Evolutionary conservation across 106 monocot species (phyloP).

Genomic region (Acanthochlamys bracteata): DNA sequence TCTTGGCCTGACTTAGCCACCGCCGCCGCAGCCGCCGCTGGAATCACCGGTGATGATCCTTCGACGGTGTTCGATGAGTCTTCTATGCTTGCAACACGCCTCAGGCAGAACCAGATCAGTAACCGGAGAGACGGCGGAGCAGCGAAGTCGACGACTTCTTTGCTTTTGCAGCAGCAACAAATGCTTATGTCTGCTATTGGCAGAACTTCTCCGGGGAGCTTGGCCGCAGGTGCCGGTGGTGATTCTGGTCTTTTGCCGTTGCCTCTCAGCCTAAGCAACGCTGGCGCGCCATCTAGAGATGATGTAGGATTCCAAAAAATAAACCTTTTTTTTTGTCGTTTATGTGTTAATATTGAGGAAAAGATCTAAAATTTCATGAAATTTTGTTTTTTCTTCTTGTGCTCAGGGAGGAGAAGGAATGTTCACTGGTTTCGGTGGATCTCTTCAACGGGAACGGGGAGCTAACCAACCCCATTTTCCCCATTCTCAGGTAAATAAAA

Average conservation of each 20-base stretch:
- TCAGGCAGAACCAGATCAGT: slow-evolving; percentile 84
- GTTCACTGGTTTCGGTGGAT: slow-evolving; percentile 30
- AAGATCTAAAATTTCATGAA: background rate
- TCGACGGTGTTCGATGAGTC: slow-evolving; percentile 58
- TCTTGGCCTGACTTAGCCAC: slow-evolving; percentile 57
- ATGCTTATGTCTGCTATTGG: slow-evolving; percentile 26
- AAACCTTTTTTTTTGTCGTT: background rate
- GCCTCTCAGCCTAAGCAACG: slow-evolving; percentile 11
- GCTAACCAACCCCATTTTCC: slow-evolving; percentile 32
- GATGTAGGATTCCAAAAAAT: slow-evolving; percentile 22
- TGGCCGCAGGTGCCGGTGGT: slow-evolving; percentile 4
- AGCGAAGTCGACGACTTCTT: slow-evolving; percentile 12
- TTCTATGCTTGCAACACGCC: slow-evolving; percentile 50
- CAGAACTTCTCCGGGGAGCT: background rate
- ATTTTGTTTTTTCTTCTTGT: background rate
- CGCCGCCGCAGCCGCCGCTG: slow-evolving; percentile 30
- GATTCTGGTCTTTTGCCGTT: slow-evolving; percentile 9
- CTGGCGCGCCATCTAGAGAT: slow-evolving; percentile 10
- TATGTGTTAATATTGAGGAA: background rate
- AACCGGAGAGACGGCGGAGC: no score
- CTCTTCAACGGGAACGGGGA: slow-evolving; percentile 17
- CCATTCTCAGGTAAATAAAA: slow-evolving; percentile 24
- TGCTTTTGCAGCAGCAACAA: slow-evolving; percentile 34
- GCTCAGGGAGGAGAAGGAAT: slow-evolving; percentile 20
- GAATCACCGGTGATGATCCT: slow-evolving; percentile 23